Percentiles rank a stretch among this genome's conserved stretches.
Evolutionary conservation across 345 rosid genomes (phyloP).

Genomic region (Sisymbrium irio): DNA sequence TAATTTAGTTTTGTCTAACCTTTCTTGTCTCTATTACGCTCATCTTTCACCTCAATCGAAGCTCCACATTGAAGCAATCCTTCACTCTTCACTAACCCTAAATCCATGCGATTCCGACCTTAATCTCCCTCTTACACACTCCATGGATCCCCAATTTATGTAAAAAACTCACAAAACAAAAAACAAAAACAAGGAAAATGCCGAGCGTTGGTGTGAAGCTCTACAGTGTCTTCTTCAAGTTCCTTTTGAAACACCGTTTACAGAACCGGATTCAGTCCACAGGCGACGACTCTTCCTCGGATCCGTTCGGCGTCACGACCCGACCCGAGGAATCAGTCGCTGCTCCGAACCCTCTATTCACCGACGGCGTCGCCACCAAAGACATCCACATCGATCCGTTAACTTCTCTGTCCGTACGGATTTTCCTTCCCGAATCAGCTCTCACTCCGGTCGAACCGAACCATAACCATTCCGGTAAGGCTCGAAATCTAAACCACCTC

Average conservation of each 20-base stretch:
- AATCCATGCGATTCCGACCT: slow-evolving; percentile 23
- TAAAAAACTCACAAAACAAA: slow-evolving; percentile 5
- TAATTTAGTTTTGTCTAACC: background rate
- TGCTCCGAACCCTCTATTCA: slow-evolving; percentile 70
- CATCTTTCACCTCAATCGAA: slow-evolving; percentile 32
- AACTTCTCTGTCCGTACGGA: slow-evolving; percentile 76
- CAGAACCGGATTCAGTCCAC: slow-evolving; percentile 70
- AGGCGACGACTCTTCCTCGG: slow-evolving; percentile 41
- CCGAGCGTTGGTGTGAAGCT: slow-evolving; percentile 84
- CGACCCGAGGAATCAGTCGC: slow-evolving; percentile 79
- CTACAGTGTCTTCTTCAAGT: slow-evolving; percentile 94
- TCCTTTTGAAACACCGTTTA: slow-evolving; percentile 72
- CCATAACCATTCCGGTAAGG: slow-evolving; percentile 23
- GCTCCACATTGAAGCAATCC: slow-evolving; percentile 36
- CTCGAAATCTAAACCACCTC: slow-evolving; percentile 23
- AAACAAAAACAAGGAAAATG: slow-evolving; percentile 40
- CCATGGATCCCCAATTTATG: slow-evolving; percentile 24
- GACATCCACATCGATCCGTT: slow-evolving; percentile 93
- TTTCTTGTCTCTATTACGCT: slow-evolving; percentile 21
- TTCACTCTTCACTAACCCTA: slow-evolving; percentile 39
- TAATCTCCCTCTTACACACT: background rate
- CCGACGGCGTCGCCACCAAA: slow-evolving; percentile 92
- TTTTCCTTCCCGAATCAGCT: slow-evolving; percentile 87
- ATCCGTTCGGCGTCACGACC: slow-evolving; percentile 66
- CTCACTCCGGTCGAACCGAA: slow-evolving; percentile 54